Base-by-base conservation (phyloP, 768 basidiomycete genomes). In the Mycena metata region DNA sequence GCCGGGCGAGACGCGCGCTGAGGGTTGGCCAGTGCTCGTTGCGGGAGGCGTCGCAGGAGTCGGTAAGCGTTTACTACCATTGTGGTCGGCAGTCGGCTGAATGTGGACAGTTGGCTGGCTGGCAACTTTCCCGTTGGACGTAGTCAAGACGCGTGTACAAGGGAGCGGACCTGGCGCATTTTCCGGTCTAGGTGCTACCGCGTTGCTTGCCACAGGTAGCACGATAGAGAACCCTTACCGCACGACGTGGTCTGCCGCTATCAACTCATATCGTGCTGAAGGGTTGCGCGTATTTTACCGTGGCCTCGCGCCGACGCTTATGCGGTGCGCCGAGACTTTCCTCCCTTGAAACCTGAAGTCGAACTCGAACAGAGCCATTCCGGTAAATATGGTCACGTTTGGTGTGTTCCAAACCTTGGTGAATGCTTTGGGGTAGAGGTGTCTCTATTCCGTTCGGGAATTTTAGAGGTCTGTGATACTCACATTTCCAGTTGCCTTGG, bases 81-180 rank as follows among this genome's bases (percentile, higher is more conserved):
- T 46, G 11, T 43, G 2, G 24, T 30, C 42, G 21, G 15, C 5
- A n/a, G 23, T 47, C 42, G 30, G 52, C 50, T 60, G 42, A 47
- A 19, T 21, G 42, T 15, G 51, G 6, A 36, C 57, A 85, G 85
- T 85, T 11, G 92, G 93, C 11, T 96, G 95, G 95, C 42, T 90
- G 0, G 83, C 82, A 3, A 96, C 95, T 1, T 98, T 97, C 77
- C 94, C 95, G 2, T 83, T 96, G 62, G 96, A 98, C 74, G 92
- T 96, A 4, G 85, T 96, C 68, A 97, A 98, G 81, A 96, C 96
- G 16, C 88, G 95, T 7, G 88, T 96, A 72, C 96, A 98, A 77
- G 88, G 88, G 33, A 83, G 77, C 42, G 74, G 79, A 41, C 56
- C 45, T 15, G 66, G 62, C 49, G 45, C 50, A 42, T 26, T 39